Evolutionary conservation across 441 rosid genomes (phyloP), one percentile per base, ranked within the genome.

Genomic region (California macrophylla): DNA sequence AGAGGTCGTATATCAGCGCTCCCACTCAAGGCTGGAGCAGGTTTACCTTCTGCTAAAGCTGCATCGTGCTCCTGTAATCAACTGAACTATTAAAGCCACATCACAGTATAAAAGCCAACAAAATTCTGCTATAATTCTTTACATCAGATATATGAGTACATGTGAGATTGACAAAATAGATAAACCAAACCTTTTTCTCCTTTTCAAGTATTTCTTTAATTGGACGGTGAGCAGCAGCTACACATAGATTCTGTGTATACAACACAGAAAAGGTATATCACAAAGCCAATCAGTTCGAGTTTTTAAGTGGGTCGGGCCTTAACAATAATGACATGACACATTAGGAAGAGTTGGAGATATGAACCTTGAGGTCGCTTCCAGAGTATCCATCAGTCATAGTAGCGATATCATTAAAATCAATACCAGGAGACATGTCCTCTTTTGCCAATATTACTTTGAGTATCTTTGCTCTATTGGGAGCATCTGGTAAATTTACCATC

Each of bases 401-500:
- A 24, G 98, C 99, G 74, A 89, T 82, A 42, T 86, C 92, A 82
- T 84, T 97, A 69, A 92, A 77, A 74, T 90, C 90, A 24, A 89
- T 82, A 77, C 82, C 89, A 23, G 87, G 71, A 25, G 86, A 77
- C 72, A 95, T 77, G 66, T 95, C 99, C 78, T 92, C 99, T 79
- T 90, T 95, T 68, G 96, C 86, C 66, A 95, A 71, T 69, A 95
- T 86, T 32, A 95, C 97, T 66, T 81, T 79, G 25, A 95, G 68
- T 72, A 95, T 95, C 77, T 88, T 95, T 60, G 85, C 85, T 82
- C 97, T 82, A 73, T 92, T 92, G 0, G 83, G 71, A 4, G 93
- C 86, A 81, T 90, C 98, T 67, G 98, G 99, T 85, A 92, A 81
- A 83, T 88, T 86, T 40, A 92, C 97, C 99, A 95, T 95, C 85